Evolutionary conservation across 179 eudicot genomes (phyloP).

Genomic region (Patellifolia procumbens): DNA sequence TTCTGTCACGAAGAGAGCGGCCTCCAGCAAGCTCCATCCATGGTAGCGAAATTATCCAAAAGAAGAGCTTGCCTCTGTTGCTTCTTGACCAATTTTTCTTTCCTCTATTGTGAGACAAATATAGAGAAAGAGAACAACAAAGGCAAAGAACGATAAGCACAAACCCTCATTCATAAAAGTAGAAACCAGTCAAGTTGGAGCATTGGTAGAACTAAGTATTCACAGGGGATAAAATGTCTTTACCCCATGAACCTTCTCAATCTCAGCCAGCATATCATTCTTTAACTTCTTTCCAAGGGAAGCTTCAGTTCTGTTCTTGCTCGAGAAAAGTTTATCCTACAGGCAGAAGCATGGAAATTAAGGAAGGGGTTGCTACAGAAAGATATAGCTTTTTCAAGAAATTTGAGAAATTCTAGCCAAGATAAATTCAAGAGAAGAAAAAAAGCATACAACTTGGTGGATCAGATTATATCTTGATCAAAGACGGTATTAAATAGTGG

Average conservation of each 20-base stretch:
- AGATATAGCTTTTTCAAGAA: not conserved
- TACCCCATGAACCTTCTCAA: constrained; percentile 95
- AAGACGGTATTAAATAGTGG: no score
- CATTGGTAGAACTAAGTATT: not conserved
- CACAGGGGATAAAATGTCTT: not conserved
- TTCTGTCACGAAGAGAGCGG: constrained; percentile 90
- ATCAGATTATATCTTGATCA: not conserved
- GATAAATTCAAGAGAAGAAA: not conserved
- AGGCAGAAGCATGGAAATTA: constrained; percentile 22
- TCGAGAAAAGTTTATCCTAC: constrained; percentile 89
- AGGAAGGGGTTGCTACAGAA: no score
- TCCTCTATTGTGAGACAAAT: constrained; percentile 49
- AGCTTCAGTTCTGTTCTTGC: constrained; percentile 84
- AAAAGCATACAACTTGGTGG: not conserved
- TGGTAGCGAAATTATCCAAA: constrained; percentile 62
- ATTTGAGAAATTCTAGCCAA: not conserved
- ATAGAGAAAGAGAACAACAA: not conserved
- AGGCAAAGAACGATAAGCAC: not conserved
- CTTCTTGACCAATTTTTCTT: constrained; percentile 79
- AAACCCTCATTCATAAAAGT: constrained; percentile 4
- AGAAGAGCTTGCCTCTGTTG: constrained; percentile 92
- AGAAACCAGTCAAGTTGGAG: not conserved
- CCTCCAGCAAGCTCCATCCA: constrained; percentile 83
- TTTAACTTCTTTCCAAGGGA: constrained; percentile 89
- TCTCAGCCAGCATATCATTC: constrained; percentile 88